Base-by-base conservation (phyloP, 345 rosid genomes). In the Pistacia atlantica region DNA sequence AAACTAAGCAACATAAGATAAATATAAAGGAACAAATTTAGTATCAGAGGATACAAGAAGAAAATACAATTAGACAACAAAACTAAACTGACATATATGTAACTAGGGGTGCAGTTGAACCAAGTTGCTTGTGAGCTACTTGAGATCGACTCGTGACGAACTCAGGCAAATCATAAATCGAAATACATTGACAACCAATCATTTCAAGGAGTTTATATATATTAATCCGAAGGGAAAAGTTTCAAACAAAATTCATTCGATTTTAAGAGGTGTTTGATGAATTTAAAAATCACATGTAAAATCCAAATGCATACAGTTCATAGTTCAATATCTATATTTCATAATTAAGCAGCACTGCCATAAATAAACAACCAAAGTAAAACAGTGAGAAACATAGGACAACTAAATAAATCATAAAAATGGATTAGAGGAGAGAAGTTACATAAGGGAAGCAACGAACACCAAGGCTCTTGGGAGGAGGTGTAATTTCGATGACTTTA, bases 401-500 rank as follows among this genome's bases (percentile, higher is more conserved):
- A 10, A 46, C 33, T 0, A 22, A 13, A 11, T 9, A 55, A 28
- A 52, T 0, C 6, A 46, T 2, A 46, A 46, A 49, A 48, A 48
- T 49, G 8, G 16, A 25, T 3, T 2, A 22, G 25, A 13, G 70
- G 73, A 5, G 16, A 54, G 51, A n/a, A 86, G 93, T 78, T 72
- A 90, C 99, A 5, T 86, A 77, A 73, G 99, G 89, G 74, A 93
- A 88, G 83, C 93, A 90, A 62, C 99, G 97, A 83, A 88, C 83
- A 80, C 98, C 98, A 20, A 96, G 97, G 81, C 78, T 83, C 84
- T 87, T 96, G 74, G 99, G 99, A 2, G 97, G 98, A 75, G 99
- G 98, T 11, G 99, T 93, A 12, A 93, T 90, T 79, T 96, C 98
- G 73, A 93, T 74, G 60, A 92, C 99, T 88, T 92, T 93, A 33